phyloP scores from a whole-genome alignment of 2,329 filamentous ascomycete genomes.

The Cladophialophora carrionii region DNA sequence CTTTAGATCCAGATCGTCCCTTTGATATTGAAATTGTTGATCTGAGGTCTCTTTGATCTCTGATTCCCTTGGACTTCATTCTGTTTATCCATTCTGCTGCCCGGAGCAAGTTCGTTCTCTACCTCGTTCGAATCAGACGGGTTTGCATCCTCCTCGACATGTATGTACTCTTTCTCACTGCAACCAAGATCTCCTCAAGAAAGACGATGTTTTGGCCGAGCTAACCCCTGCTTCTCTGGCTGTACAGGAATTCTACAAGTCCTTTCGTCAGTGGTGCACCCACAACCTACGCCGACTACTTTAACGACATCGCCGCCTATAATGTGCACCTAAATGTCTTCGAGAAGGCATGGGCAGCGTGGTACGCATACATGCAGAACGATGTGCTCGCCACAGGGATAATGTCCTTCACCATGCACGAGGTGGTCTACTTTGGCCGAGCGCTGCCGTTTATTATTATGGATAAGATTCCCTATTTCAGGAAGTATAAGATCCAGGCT shows the following conservation, averaged over 20 bases:
- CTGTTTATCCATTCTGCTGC: neutral
- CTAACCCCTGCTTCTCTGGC: conserved; percentile 7
- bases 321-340: conserved; percentile 84
- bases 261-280: conserved; percentile 45
- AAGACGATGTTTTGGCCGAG: neutral
- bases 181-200: conserved; percentile 1
- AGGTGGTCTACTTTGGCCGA: conserved; percentile 90
- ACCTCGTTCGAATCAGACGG: neutral
- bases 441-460: conserved; percentile 90
- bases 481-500: conserved; percentile 91
- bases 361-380: conserved; percentile 98
- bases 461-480: conserved; percentile 83
- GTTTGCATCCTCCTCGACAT: conserved; percentile 20
- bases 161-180: conserved; percentile 11
- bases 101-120: neutral
- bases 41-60: neutral
- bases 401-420: conserved; percentile 96
- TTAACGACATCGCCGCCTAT: conserved; percentile 66
- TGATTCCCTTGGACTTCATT: neutral
- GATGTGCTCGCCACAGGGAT: conserved; percentile 95
- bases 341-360: conserved; percentile 91
- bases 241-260: conserved; percentile 50
- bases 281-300: conserved; percentile 68
- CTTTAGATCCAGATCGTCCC: conserved; percentile 1
- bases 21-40: conserved; percentile 19